Evolutionary conservation across 2,329 filamentous ascomycete genomes (phyloP), one percentile per base, ranked within the genome.

Genomic region (Trichophyton benhamiae): DNA sequence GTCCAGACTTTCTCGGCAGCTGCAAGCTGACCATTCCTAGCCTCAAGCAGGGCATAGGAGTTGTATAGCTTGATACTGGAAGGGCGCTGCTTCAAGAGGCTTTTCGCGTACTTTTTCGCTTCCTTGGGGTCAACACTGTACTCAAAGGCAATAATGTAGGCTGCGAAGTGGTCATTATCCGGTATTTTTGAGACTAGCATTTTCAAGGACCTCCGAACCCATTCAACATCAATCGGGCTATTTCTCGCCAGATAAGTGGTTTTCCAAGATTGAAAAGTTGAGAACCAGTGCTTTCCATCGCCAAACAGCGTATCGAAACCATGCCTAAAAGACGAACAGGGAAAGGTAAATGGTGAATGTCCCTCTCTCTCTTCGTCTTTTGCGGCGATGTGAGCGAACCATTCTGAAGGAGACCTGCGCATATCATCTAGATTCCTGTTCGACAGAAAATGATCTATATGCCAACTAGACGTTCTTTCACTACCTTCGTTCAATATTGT

Each of bases 1-100:
- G 78, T 71, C 67, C 92, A 82, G 0, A 94, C 84, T 59, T 83
- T 84, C 22, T 79, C 75, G 3, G 87, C 85, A 55, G 83, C 76
- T 0, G 82, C 78, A 1, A 70, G 66, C 25, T 87, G 85, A 0
- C 79, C 82, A 33, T 80, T 80, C 1, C 77, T 76, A 65, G 75
- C 79, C 72, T 95, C 89, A 2, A 90, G 83, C 13, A 89, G 74
- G 0, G 87, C 89, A 68, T 92, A 95, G 0, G 85, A 83, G 66
- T 90, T 87, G 73, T 95, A 96, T 0, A 96, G 76, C 13, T 79
- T 76, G 2, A 88, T 71, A 66, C 84, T 87, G 0, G 82, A 78
- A 0, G 85, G 78, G 61, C 83, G 82, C 57, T 79, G 79, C 69
- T 88, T 92, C n/a, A 96, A 73, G 0, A 95, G 76, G 5, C 75